A percentile compares a stretch with the other conserved stretches of the same genome.
These are phyloP conservation scores for Panus rudis DNA, from an alignment of 768 basidiomycete genomes.

Conservation along the genomic window DNA sequence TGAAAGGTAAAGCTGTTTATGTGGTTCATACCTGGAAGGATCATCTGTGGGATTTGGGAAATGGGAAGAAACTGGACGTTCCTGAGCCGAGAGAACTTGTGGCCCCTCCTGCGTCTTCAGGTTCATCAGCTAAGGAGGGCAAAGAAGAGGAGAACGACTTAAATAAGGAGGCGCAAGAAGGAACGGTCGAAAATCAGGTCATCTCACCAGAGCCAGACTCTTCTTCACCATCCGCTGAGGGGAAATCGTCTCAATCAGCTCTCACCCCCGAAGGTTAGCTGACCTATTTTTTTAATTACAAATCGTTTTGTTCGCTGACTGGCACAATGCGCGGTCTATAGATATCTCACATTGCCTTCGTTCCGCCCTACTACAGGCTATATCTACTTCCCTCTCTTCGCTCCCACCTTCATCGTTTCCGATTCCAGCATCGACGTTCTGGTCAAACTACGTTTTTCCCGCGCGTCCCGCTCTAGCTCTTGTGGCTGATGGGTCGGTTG, in stretches of 20 bases:
- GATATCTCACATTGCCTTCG: conserved; percentile 57
- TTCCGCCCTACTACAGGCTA: conserved; percentile 58
- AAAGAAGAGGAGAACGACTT: conserved; percentile 8
- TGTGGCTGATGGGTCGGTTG: conserved; percentile 11
- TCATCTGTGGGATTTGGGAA: conserved; percentile 64
- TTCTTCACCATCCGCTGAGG: conserved; percentile 13
- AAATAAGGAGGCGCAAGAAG: conserved; percentile 8
- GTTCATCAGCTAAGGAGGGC: too few species aligned
- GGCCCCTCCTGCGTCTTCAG: too few species aligned
- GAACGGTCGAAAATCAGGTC: not conserved
- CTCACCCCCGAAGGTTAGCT: conserved; percentile 22
- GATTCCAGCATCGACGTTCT: conserved; percentile 68
- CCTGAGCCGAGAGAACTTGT: conserved; percentile 31
- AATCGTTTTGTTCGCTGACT: not conserved
- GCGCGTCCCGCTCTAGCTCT: conserved; percentile 64
- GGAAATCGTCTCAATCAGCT: conserved; percentile 4
- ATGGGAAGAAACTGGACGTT: conserved; percentile 40
- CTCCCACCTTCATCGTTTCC: conserved; percentile 57
- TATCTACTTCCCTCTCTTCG: conserved; percentile 41
- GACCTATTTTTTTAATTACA: not conserved
- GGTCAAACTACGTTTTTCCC: conserved; percentile 71
- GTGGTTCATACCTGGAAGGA: conserved; percentile 76
- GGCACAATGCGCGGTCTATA: conserved; percentile 8
- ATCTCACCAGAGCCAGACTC: not conserved
- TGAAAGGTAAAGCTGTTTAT: conserved; percentile 74